Conservation (phyloP, 192 early-diverging fungal species). For the Gaertneriomyces sp. region DNA sequence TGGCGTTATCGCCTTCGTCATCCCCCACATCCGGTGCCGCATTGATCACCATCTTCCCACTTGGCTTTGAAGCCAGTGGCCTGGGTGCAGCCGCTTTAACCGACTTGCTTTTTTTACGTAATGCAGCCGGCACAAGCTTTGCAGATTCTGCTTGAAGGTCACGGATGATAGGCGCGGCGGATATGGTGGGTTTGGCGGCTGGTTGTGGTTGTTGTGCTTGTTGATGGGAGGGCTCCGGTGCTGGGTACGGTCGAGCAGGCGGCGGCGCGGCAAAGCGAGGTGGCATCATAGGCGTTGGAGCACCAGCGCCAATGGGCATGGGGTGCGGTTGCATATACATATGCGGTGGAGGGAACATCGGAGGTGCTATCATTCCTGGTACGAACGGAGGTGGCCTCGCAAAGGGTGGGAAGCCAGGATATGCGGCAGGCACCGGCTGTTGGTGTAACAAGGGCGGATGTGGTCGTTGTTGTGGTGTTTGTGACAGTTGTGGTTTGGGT, state of each 20-base stretch:
- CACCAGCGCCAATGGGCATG: background rate
- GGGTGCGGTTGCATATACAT: background rate
- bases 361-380: background rate
- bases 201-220: conserved; percentile 16
- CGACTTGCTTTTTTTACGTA: conserved; percentile 50
- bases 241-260: background rate
- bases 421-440: too few species aligned
- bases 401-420: too few species aligned
- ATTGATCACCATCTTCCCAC: conserved; percentile 47
- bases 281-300: too few species aligned
- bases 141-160: conserved; percentile 78
- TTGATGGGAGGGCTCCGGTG: background rate
- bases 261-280: background rate
- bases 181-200: conserved; percentile 46
- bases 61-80: conserved; percentile 1
- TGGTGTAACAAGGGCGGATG: too few species aligned
- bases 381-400: background rate
- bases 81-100: conserved; percentile 4
- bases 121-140: conserved; percentile 62
- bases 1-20: conserved; percentile 13
- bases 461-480: background rate
- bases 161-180: conserved; percentile 73
- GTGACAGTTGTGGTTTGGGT: background rate
- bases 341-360: background rate
- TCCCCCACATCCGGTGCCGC: conserved; percentile 67